phyloP scores from a whole-genome alignment of 1,139 yeast genomes.

The Candida sp. region DNA sequence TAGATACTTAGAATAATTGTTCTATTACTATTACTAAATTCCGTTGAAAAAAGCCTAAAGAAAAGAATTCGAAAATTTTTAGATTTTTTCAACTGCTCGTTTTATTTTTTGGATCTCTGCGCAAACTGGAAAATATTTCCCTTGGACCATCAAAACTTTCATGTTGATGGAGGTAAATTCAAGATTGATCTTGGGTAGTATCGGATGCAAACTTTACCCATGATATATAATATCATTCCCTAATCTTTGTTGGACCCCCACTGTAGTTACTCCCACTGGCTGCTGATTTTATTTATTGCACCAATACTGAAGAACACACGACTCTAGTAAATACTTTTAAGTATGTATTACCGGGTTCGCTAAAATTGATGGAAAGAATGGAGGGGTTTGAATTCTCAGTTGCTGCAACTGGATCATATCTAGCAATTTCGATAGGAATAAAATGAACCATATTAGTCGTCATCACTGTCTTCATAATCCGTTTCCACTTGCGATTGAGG shows the following conservation, averaged over 20 bases:
- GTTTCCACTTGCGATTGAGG: slow-evolving; percentile 1
- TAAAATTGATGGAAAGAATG: too few relatives aligned
- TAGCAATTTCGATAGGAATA: too few relatives aligned
- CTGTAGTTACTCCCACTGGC: background rate
- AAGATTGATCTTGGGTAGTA: background rate
- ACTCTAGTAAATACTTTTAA: background rate
- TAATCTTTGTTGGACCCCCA: background rate
- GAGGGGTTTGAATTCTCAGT: too few relatives aligned
- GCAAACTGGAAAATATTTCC: background rate
- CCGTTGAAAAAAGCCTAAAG: background rate
- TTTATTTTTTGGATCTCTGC: background rate
- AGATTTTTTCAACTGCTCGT: background rate
- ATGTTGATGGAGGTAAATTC: background rate
- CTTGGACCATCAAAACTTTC: background rate
- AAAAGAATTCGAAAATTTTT: background rate
- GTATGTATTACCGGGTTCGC: background rate
- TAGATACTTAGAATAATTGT: background rate
- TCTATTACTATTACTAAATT: background rate
- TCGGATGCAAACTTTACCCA: background rate
- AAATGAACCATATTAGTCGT: background rate
- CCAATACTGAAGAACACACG: background rate
- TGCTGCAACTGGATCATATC: too few relatives aligned
- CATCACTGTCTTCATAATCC: slow-evolving; percentile 1
- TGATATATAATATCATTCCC: too few relatives aligned
- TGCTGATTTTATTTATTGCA: background rate